Conservation (phyloP, 805 yeast species). For the Saccharomycopsis fodiens region DNA sequence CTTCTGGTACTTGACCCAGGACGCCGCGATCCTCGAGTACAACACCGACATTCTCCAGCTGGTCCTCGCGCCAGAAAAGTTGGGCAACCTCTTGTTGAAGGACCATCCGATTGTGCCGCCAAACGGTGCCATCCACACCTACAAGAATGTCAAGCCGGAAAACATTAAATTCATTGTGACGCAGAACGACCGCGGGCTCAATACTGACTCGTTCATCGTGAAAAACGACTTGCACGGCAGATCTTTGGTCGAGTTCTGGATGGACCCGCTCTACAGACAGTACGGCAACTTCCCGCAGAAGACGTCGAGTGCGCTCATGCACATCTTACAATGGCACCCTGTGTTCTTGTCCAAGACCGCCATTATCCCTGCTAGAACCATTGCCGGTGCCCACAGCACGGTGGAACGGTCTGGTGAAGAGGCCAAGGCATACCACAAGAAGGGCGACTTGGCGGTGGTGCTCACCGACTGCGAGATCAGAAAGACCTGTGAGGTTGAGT, state of each 20-base stretch:
- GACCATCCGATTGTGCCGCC: constrained; percentile 72
- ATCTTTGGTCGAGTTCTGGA: constrained; percentile 73
- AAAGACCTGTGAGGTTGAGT: constrained; percentile 4
- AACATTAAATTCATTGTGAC: constrained; percentile 57
- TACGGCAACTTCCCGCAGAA: constrained; percentile 51
- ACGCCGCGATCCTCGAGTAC: constrained; percentile 68
- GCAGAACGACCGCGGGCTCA: constrained; percentile 58
- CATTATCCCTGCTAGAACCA: constrained; percentile 55
- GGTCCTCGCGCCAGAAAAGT: constrained; percentile 49
- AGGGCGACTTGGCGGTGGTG: constrained; percentile 62
- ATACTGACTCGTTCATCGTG: constrained; percentile 65
- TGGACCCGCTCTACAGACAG: constrained; percentile 60
- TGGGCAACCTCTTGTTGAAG: constrained; percentile 56
- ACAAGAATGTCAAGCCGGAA: constrained; percentile 47
- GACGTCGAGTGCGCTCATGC: constrained; percentile 70
- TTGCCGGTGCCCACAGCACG: constrained; percentile 40
- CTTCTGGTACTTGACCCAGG: constrained; percentile 82
- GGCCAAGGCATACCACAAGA: constrained; percentile 43
- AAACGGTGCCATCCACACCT: constrained; percentile 60
- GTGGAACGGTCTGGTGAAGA: constrained; percentile 30
- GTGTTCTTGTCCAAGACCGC: constrained; percentile 64
- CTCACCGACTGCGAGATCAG: constrained; percentile 35
- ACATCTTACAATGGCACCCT: constrained; percentile 94
- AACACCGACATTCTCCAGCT: constrained; percentile 53
- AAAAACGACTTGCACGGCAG: constrained; percentile 57